Conservation (phyloP, 441 rosid genomes). For the Codiaeum variegatum region DNA sequence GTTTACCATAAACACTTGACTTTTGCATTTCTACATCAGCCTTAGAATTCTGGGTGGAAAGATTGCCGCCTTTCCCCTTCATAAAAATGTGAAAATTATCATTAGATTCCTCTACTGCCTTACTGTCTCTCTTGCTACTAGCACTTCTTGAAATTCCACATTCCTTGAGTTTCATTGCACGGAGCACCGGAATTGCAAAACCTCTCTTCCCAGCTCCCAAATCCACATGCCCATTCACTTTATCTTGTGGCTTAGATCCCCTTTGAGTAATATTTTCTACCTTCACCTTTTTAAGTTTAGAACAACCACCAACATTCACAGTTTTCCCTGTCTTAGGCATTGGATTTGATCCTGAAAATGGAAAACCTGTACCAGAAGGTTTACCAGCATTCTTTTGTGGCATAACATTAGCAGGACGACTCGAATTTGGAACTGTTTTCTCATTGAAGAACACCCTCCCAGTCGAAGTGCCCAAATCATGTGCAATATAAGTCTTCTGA, state of each 20-base stretch:
- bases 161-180: constrained; percentile 27
- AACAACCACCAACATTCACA: constrained; percentile 32
- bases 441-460: constrained; percentile 25
- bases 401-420: constrained; percentile 28
- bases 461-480: constrained; percentile 30
- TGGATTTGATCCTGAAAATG: constrained; percentile 22
- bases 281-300: constrained; percentile 35
- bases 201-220: constrained; percentile 30
- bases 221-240: constrained; percentile 17
- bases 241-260: constrained; percentile 15
- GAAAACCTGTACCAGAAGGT: constrained; percentile 25
- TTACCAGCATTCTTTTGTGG: constrained; percentile 28
- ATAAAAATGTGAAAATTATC: constrained; percentile 35
- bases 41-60: constrained; percentile 29
- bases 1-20: no score
- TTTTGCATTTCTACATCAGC: no score
- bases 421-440: constrained; percentile 35
- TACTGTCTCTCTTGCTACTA: constrained; percentile 47
- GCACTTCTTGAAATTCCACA: constrained; percentile 30
- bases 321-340: constrained; percentile 32
- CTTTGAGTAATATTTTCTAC: constrained; percentile 24
- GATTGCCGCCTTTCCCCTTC: constrained; percentile 28
- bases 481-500: constrained; percentile 42
- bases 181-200: constrained; percentile 22
- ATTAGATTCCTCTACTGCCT: constrained; percentile 43